A percentile compares a stretch with the other conserved stretches of the same genome.
Conservation (phyloP, 1,284 basidiomycete genomes). For the Moesziomyces aphidis region DNA sequence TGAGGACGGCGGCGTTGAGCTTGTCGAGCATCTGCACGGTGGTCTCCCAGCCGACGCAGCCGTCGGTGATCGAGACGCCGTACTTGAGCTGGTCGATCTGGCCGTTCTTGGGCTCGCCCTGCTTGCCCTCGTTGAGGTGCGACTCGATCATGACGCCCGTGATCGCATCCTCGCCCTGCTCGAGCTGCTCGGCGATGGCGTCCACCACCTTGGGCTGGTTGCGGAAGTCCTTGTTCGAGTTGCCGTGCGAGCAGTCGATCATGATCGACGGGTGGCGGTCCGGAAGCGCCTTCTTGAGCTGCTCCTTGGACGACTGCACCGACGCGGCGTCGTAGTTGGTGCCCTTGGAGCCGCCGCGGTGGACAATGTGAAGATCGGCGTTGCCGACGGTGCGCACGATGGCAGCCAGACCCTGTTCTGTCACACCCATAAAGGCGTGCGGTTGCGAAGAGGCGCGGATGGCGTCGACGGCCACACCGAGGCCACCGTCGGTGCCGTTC, state of each 20-base stretch:
- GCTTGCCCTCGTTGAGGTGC: conserved; percentile 78
- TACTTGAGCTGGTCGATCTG: conserved; percentile 60
- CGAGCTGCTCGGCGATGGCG: conserved; percentile 82
- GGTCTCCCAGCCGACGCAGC: conserved; percentile 90
- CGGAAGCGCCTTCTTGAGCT: conserved; percentile 71
- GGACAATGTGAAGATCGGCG: conserved; percentile 68
- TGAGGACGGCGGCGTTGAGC: conserved; percentile 62
- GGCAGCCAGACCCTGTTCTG: conserved; percentile 76
- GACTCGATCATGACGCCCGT: conserved; percentile 98
- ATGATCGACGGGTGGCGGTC: conserved; percentile 61
- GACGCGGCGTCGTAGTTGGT: conserved; percentile 75
- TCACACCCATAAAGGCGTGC: conserved; percentile 68
- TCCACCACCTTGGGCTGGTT: conserved; percentile 73
- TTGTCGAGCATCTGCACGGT: conserved; percentile 71
- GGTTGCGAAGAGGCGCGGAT: conserved; percentile 63
- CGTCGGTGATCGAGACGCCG: conserved; percentile 68
- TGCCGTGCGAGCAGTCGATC: conserved; percentile 67
- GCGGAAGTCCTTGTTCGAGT: conserved; percentile 67
- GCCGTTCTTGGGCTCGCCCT: conserved; percentile 66
- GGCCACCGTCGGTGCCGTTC: conserved; percentile 94
- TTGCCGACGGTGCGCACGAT: conserved; percentile 97
- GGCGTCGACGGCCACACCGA: conserved; percentile 67
- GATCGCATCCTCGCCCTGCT: conserved; percentile 80
- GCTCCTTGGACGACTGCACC: conserved; percentile 82
- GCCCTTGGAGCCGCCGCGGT: conserved; percentile 65